Percentiles rank a stretch among this genome's conserved stretches.
These are phyloP conservation scores for Pythium folliculosum DNA, from an alignment of 352 stramenopile species.

Conservation along the genomic window DNA sequence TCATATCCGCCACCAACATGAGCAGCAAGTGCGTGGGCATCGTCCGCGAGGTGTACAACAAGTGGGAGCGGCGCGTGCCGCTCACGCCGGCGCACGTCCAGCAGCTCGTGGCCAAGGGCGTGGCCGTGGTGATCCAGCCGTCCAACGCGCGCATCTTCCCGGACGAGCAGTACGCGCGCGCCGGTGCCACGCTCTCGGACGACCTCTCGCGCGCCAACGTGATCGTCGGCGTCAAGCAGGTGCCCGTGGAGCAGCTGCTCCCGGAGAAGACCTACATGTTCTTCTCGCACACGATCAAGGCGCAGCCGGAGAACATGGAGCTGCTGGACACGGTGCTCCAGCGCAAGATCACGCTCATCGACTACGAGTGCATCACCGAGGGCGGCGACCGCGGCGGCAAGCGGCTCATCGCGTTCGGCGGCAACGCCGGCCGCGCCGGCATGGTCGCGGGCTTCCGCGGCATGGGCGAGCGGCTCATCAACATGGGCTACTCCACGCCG, in stretches of 20 bases:
- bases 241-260: slow-evolving; percentile 80
- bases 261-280: slow-evolving; percentile 95
- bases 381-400: slow-evolving; percentile 70
- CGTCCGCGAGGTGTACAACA: slow-evolving; percentile 93
- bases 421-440: slow-evolving; percentile 93
- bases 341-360: slow-evolving; percentile 93
- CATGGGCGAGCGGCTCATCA: slow-evolving; percentile 92
- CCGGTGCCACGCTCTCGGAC: slow-evolving; percentile 89
- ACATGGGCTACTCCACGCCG: slow-evolving; percentile 91
- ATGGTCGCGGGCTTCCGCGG: slow-evolving; percentile 95
- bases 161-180: slow-evolving; percentile 90
- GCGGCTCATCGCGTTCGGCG: slow-evolving; percentile 93
- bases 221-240: slow-evolving; percentile 96
- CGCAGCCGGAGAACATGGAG: slow-evolving; percentile 95
- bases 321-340: slow-evolving; percentile 92
- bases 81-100: slow-evolving; percentile 91
- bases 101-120: slow-evolving; percentile 74
- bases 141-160: slow-evolving; percentile 92
- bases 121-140: slow-evolving; percentile 94
- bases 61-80: slow-evolving; percentile 94
- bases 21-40: slow-evolving; percentile 85
- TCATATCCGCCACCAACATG: slow-evolving; percentile 1
- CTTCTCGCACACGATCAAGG: slow-evolving; percentile 98
- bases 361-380: slow-evolving; percentile 96
- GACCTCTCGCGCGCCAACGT: slow-evolving; percentile 88